Base-by-base conservation (phyloP, 2,329 filamentous ascomycete genomes). In the Colletotrichum endophyticum region DNA sequence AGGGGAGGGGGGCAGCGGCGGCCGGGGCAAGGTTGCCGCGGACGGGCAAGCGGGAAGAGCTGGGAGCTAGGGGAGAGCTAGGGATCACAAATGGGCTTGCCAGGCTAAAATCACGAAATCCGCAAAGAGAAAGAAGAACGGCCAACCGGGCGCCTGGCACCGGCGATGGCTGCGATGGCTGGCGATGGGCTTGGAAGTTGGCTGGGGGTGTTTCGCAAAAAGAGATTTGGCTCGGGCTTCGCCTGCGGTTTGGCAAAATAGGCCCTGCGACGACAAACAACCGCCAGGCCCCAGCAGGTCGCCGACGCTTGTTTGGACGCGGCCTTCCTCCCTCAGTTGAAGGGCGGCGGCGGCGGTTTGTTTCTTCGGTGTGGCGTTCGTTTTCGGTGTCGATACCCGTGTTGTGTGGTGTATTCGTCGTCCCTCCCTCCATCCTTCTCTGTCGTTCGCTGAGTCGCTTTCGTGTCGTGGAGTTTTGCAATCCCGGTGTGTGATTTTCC, bases 351-450 rank as follows among this genome's bases (percentile, higher is more conserved):
- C 39, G 30, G 49, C 19, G 49, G 49, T 32, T n/a, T 15, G 22
- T 34, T 27, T n/a, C 30, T n/a, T 67, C 73, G 73, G 69, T 67
- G 61, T 72, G 69, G 69, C 73, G 36, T 70, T 44, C 30, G 25
- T 49, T 36, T 62, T 62, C 63, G 69, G 69, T 61, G 62, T 75
- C 53, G 67, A 72, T 25, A 66, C 13, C 59, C 72, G 67, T 39
- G 44, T 22, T 53, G n/a, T 16, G 19, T 28, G 39, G n/a, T 22
- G 19, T n/a, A 11, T 6, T 30, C 7, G 7, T 30, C 25, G 59
- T 56, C 28, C 16, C 11, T 34, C 19, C 30, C 39, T 49, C 36
- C 39, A 44, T 12, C 39, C 39, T 19, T 44, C 39, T 12, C 39
- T 1, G 3, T 27, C 53, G 25, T 9, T 59, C 25, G 22, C 27